Conservation (phyloP, 2,329 filamentous ascomycete genomes). For the Trichoderma breve region DNA sequence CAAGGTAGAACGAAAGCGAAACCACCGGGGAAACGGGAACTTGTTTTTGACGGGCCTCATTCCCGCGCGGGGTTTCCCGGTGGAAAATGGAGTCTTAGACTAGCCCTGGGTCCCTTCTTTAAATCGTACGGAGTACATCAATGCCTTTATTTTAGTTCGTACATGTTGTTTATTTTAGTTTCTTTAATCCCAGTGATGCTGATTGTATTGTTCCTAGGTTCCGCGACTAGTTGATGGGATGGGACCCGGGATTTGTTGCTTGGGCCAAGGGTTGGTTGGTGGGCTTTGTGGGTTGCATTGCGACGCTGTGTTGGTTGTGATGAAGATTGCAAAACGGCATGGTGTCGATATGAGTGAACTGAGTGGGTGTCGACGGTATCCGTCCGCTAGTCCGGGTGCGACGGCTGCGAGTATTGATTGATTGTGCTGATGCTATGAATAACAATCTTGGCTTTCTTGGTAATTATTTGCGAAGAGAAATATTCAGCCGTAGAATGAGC, state of each 20-base stretch:
- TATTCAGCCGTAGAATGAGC: neutral
- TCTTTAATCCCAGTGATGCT: neutral
- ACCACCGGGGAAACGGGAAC: neutral
- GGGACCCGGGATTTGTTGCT: neutral
- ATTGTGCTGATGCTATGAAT: neutral
- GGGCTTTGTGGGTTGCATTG: neutral
- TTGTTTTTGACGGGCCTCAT: neutral
- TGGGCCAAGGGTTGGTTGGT: neutral
- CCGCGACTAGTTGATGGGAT: neutral
- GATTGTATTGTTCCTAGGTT: neutral
- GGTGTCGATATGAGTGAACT: neutral
- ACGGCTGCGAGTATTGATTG: neutral
- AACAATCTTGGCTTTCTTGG: neutral
- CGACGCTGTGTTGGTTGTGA: neutral
- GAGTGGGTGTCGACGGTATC: neutral
- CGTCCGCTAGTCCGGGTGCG: neutral
- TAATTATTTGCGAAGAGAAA: neutral
- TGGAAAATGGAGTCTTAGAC: neutral
- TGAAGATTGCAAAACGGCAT: neutral
- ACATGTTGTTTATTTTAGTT: neutral
- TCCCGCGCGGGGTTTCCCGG: neutral
- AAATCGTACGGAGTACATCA: no score
- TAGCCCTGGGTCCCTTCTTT: neutral
- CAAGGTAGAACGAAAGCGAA: no score
- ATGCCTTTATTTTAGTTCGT: no score